Percentiles rank a stretch among this genome's conserved stretches.
Evolutionary conservation across 1,284 basidiomycete species (phyloP).

Genomic region (Blastosporella zonata): DNA sequence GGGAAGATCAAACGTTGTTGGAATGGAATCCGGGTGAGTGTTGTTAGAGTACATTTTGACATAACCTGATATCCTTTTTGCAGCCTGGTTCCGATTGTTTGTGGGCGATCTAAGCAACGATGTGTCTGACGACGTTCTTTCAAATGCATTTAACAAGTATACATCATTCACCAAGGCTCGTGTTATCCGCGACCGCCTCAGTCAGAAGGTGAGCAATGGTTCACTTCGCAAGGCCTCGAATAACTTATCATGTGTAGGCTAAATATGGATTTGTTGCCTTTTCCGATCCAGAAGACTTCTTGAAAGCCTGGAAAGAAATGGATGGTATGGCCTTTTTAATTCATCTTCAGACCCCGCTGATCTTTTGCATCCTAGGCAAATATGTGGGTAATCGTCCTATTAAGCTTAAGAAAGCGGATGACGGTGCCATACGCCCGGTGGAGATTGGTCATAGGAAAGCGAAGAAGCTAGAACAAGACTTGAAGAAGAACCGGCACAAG

Average conservation of each 20-base stretch:
- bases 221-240: conserved; percentile 1
- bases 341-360: conserved; percentile 3
- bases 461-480: conserved; percentile 72
- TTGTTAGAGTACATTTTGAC: conserved; percentile 5
- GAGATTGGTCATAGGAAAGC: conserved; percentile 93
- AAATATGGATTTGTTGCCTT: conserved; percentile 98
- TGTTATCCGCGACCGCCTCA: conserved; percentile 89
- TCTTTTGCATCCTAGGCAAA: conserved; percentile 62
- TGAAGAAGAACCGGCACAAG: conserved; percentile 79
- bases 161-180: conserved; percentile 91
- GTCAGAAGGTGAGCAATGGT: conserved; percentile 66
- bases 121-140: conserved; percentile 91
- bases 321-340: conserved; percentile 63
- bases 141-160: conserved; percentile 92
- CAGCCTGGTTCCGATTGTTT: conserved; percentile 97
- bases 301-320: conserved; percentile 99
- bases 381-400: conserved; percentile 96
- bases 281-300: conserved; percentile 97
- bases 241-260: conserved; percentile 50
- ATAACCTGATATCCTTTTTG: conserved; percentile 18
- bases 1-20: conserved; percentile 96
- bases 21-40: conserved; percentile 96
- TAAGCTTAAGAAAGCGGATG: conserved; percentile 86
- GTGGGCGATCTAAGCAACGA: conserved; percentile 99
- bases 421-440: conserved; percentile 81